Evolutionary conservation across 257 asterid species (phyloP).

Genomic region (Parsonsia alboflavescens): DNA sequence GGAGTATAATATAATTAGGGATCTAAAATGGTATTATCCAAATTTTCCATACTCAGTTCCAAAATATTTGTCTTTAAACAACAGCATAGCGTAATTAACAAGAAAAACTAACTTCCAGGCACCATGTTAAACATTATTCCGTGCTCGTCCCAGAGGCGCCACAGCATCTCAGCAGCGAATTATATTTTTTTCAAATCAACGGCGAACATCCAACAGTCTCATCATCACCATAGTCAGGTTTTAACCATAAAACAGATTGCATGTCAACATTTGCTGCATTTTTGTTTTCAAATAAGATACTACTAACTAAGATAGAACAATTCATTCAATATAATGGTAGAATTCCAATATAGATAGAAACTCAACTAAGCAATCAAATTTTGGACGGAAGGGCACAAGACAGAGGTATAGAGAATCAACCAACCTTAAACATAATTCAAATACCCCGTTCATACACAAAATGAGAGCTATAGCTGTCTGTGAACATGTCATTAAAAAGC

Average conservation of each 20-base stretch:
- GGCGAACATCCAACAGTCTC: background rate
- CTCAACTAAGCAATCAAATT: background rate
- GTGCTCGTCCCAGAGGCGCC: background rate
- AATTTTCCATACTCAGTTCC: no score
- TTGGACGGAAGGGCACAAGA: background rate
- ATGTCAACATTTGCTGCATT: background rate
- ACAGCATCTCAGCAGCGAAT: background rate
- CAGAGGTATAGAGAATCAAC: background rate
- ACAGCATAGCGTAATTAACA: no score
- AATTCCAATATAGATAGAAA: background rate
- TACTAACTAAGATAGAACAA: no score
- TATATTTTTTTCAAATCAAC: no score
- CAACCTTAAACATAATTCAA: constrained; percentile 4
- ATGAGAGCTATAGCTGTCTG: constrained; percentile 33
- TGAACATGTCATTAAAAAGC: constrained; percentile 29
- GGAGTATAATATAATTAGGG: no score
- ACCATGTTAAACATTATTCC: background rate
- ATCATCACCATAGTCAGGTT: background rate
- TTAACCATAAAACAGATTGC: background rate
- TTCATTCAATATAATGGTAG: no score
- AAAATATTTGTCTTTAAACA: no score
- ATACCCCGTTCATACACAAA: constrained; percentile 27
- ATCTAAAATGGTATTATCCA: no score
- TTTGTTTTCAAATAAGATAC: no score
- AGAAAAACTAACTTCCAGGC: no score